Percentiles rank a stretch among this genome's conserved stretches.
Conservation (phyloP, 1,284 basidiomycete genomes). For the Meira miltonrushii region DNA sequence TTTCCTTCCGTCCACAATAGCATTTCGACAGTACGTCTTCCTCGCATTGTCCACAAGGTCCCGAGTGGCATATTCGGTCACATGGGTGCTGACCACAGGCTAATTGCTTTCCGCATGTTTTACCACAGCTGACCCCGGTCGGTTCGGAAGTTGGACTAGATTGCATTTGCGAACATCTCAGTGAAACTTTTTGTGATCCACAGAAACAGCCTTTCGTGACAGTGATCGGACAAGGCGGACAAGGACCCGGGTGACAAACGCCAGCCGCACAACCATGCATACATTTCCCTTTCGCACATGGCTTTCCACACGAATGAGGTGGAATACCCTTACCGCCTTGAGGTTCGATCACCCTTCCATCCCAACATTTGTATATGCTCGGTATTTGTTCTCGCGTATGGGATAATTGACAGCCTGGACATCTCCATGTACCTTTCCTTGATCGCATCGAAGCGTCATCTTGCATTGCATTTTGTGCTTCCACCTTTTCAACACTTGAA, state of each 20-base stretch:
- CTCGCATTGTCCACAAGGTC: conserved; percentile 35
- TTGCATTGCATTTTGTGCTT: conserved; percentile 49
- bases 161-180: conserved; percentile 45
- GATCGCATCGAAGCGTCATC: conserved; percentile 44
- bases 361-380: conserved; percentile 48
- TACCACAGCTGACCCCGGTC: conserved; percentile 40
- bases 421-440: conserved; percentile 44
- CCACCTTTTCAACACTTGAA: conserved; percentile 42
- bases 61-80: conserved; percentile 35
- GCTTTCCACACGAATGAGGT: conserved; percentile 46
- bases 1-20: conserved; percentile 42
- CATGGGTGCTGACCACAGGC: conserved; percentile 44
- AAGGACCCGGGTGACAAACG: conserved; percentile 47
- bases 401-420: conserved; percentile 48
- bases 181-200: conserved; percentile 31
- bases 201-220: conserved; percentile 48
- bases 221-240: conserved; percentile 46
- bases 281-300: conserved; percentile 38
- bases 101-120: conserved; percentile 34
- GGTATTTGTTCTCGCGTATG: conserved; percentile 31
- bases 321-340: conserved; percentile 23
- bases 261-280: conserved; percentile 42
- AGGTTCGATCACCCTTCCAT: conserved; percentile 36
- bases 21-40: conserved; percentile 26
- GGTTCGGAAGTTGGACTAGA: neutral